phyloP scores from a whole-genome alignment of 2,329 filamentous ascomycete genomes.

The Aureobasidium sp. region DNA sequence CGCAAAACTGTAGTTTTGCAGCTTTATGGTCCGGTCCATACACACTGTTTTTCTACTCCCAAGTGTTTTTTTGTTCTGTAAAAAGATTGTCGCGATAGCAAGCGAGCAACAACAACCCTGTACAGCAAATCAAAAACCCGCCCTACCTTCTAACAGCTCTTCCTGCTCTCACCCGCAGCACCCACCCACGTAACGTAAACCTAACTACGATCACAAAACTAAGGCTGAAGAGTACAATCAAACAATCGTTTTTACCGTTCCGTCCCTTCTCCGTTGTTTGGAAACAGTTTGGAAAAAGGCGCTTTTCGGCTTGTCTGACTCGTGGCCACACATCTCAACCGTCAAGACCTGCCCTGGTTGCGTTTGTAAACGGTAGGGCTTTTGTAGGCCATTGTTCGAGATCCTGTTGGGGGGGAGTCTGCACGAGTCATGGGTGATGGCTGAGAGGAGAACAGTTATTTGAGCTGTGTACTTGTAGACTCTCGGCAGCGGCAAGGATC shows the following conservation, averaged over 20 bases:
- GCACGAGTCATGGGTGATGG: not conserved
- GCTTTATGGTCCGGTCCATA: too few species aligned
- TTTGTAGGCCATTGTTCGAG: not conserved
- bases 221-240: too few species aligned
- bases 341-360: not conserved
- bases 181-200: too few species aligned
- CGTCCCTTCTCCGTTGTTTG: not conserved
- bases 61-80: too few species aligned
- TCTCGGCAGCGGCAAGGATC: not conserved
- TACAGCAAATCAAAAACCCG: not conserved
- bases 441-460: not conserved
- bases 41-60: too few species aligned
- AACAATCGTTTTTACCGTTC: too few species aligned
- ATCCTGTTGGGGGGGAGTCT: not conserved
- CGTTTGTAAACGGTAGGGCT: not conserved
- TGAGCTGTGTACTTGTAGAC: not conserved
- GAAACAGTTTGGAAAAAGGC: too few species aligned
- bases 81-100: too few species aligned
- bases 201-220: too few species aligned
- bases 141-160: not conserved
- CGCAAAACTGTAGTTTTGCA: too few species aligned
- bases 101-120: not conserved
- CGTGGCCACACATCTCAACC: not conserved
- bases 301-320: not conserved
- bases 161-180: too few species aligned